phyloP scores from a whole-genome alignment of 306 rosid genomes.

The Pterocarpus macrocarpus region DNA sequence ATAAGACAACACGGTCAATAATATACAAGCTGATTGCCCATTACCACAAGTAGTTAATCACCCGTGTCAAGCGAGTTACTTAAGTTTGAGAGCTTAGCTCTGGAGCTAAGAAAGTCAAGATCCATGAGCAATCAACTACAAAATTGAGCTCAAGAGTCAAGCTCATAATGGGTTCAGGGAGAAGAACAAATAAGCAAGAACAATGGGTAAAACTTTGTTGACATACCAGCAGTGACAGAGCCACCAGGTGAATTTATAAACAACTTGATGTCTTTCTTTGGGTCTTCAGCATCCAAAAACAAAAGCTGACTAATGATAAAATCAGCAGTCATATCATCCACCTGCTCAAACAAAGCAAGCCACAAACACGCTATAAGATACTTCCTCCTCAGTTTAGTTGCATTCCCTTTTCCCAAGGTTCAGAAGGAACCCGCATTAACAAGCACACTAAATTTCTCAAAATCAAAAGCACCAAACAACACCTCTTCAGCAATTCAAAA shows the following conservation, averaged over 20 bases:
- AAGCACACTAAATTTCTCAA: constrained; percentile 7
- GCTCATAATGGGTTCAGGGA: not conserved
- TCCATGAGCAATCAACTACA: constrained; percentile 1
- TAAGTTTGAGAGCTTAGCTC: not conserved
- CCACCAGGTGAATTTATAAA: constrained; percentile 98
- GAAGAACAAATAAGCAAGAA: constrained; percentile 21
- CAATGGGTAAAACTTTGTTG: not conserved
- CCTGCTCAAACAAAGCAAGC: constrained; percentile 63
- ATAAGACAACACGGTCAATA: not conserved
- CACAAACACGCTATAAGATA: constrained; percentile 33
- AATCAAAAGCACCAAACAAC: constrained; percentile 30
- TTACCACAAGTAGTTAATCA: constrained; percentile 36
- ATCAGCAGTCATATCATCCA: constrained; percentile 93
- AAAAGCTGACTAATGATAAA: constrained; percentile 88
- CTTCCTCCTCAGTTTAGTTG: not conserved
- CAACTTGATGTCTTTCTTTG: constrained; percentile 82
- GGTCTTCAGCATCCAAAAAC: constrained; percentile 90
- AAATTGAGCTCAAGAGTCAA: constrained; percentile 9
- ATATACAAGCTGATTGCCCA: not conserved
- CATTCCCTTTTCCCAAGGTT: constrained; percentile 15
- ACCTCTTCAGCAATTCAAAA: constrained; percentile 30
- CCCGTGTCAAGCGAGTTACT: not conserved
- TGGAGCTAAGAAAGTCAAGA: constrained; percentile 4
- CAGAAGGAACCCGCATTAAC: constrained; percentile 28
- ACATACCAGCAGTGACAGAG: constrained; percentile 90